Evolutionary conservation across 2,329 filamentous ascomycete species (phyloP), one percentile per base, ranked within the genome.

Genomic region (Chaetomium olivaceum): DNA sequence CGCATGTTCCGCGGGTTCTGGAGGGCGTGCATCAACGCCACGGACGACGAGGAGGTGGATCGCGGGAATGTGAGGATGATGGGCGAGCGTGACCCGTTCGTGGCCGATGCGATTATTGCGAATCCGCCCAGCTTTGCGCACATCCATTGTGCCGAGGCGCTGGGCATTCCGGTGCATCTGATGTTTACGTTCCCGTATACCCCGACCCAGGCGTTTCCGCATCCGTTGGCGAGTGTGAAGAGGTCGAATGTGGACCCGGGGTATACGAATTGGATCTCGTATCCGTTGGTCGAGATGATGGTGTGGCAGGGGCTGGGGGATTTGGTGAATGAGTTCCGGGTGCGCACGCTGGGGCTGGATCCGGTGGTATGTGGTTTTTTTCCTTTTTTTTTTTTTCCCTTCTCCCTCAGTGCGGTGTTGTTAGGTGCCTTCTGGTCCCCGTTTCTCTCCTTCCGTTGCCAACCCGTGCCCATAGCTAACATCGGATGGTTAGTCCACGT

Each of bases 171-270:
- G 0, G 76, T 94, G 2, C 90, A 93, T 74, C 80, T 97, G 68
- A 95, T 96, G 89, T 97, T 97, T 75, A 97, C 93, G 66, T 90
- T 93, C 64, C 91, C 91, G 0, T 93, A 91, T 72, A 91, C 87
- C 0, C 90, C 91, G 0, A 93, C 91, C 0, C 84, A 88, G 63
- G 83, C 86, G 0, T 94, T 94, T 69, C 90, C 91, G 0, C 91
- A 94, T 74, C 91, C 91, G 0, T 76, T 94, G 58, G 90, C 91
- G 11, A 92, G 87, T 73, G 89, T 94, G 76, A 91, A 89, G 73
- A 84, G 84, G 67, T 87, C 84, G 19, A 91, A 92, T 69, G 85
- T 92, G 9, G 89, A 93, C 71, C 82, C 85, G 1, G 87, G 86
- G 23, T 91, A 91, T 73, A 87, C 89, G 14, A 95, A 94, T 76